Base-by-base conservation (phyloP, 345 rosid genomes). In the Dovyalis caffra region DNA sequence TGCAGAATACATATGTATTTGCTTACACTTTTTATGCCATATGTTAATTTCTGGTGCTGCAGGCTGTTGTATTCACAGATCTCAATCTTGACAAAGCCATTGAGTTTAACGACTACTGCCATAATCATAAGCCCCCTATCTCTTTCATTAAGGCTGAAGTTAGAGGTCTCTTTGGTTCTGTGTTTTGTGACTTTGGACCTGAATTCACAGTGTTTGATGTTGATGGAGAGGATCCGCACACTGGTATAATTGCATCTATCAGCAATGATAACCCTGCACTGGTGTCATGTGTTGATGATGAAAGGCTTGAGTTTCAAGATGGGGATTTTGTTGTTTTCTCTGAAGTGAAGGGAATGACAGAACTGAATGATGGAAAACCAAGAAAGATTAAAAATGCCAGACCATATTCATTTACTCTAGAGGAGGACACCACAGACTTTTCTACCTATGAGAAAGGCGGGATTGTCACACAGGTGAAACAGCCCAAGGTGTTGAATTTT, bases 171-270 rank as follows among this genome's bases (percentile, higher is more conserved):
- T 95, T 95, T 88, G 99, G 98, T 71, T 87, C 94, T 15, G 83
- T 95, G 38, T 95, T 95, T 83, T 95, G 99, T 79, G 99, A 95
- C 79, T 95, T 95, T 81, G 99, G 99, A 65, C 95, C 98, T 64
- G 89, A 83, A 77, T 95, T 95, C 77, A 90, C 90, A 10, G 98
- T 95, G 76, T 73, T 87, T 15, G 99, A 95, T 85, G 98, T 91
- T 75, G 97, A 93, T 83, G 99, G 99, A 34, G 92, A 91, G 83
- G 98, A 93, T 40, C 98, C 98, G 12, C 95, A 88, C 79, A 93
- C 95, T 0, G 99, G 99, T 78, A 95, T 95, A 69, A 87, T 95
- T 78, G 99, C 98, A 14, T 93, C 98, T 66, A 88, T 95, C 77
- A 88, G 92, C 83, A 95, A 93, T 81, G 99, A 91, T 76, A 88